A percentile compares a stretch with the other conserved stretches of the same genome.
Conservation (phyloP, 306 rosid genomes). For the Gastrolobium bilobum region DNA sequence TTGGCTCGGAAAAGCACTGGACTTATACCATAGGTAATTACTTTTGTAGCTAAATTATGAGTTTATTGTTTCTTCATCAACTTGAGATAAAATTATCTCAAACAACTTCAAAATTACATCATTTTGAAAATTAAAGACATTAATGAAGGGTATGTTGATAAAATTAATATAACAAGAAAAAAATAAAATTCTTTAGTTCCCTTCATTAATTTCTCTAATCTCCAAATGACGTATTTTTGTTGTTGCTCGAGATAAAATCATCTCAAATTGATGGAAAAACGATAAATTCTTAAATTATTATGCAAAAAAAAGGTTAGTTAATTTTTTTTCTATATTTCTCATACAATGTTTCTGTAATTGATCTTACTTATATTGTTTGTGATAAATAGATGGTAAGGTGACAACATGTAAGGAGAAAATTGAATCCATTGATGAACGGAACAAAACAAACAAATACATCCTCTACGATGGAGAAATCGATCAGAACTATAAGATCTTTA, state of each 20-base stretch:
- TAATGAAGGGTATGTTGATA: too few species aligned
- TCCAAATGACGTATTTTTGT: too few species aligned
- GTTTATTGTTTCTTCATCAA: too few species aligned
- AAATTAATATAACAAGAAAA: too few species aligned
- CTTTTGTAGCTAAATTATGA: background rate
- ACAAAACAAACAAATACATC: background rate
- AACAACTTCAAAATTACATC: too few species aligned
- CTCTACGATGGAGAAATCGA: slow-evolving; percentile 12
- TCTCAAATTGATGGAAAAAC: too few species aligned
- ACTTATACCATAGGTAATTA: slow-evolving; percentile 30
- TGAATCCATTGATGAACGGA: slow-evolving; percentile 23
- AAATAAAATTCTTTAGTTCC: background rate
- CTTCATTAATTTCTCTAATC: too few species aligned
- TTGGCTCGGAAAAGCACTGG: slow-evolving; percentile 51
- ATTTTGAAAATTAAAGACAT: too few species aligned
- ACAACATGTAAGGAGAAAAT: slow-evolving; percentile 21
- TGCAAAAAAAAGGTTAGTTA: too few species aligned
- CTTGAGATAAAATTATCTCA: too few species aligned
- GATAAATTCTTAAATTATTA: too few species aligned
- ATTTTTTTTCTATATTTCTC: background rate
- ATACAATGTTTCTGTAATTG: background rate
- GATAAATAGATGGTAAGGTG: slow-evolving; percentile 36
- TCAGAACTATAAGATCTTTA: background rate
- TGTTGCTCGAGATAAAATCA: too few species aligned
- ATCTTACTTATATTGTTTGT: background rate